Percentiles rank a stretch among this genome's conserved stretches.
These are phyloP conservation scores for Anthracocystis walkeri DNA, from an alignment of 1,284 basidiomycete genomes.

Conservation along the genomic window DNA sequence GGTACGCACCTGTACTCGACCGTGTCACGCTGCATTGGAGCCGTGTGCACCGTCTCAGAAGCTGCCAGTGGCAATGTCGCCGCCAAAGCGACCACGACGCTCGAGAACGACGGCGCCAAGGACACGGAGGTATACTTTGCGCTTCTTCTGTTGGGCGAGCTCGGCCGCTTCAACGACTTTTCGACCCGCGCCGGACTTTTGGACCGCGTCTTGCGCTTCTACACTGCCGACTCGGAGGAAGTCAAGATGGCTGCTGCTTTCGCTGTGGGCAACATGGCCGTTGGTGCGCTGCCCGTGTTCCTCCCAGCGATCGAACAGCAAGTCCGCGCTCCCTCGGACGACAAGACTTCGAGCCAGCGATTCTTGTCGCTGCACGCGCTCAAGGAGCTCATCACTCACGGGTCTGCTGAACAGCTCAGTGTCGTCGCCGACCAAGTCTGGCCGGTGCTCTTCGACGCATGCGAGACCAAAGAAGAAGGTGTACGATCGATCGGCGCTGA, in stretches of 20 bases:
- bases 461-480: conserved; percentile 78
- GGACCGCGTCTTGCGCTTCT: conserved; percentile 50
- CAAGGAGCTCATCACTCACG: conserved; percentile 95
- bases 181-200: conserved; percentile 25
- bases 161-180: conserved; percentile 59
- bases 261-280: conserved; percentile 85
- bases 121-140: conserved; percentile 56
- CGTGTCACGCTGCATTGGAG: conserved; percentile 61
- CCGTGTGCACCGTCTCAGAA: conserved; percentile 45
- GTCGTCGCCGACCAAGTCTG: conserved; percentile 87
- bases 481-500: conserved; percentile 94
- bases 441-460: conserved; percentile 74
- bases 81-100: conserved; percentile 23
- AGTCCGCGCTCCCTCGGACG: conserved; percentile 73
- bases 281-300: conserved; percentile 87
- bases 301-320: conserved; percentile 86
- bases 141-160: conserved; percentile 58
- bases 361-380: conserved; percentile 85
- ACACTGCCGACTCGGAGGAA: conserved; percentile 54
- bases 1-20: conserved; percentile 53
- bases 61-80: conserved; percentile 35
- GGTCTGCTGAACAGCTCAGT: conserved; percentile 83
- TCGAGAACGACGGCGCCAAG: conserved; percentile 31
- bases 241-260: conserved; percentile 62
- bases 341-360: conserved; percentile 69